Percentiles rank a stretch among this genome's conserved stretches.
Evolutionary conservation across 805 yeast genomes (phyloP).

Genomic region (Starmera quercuum): DNA sequence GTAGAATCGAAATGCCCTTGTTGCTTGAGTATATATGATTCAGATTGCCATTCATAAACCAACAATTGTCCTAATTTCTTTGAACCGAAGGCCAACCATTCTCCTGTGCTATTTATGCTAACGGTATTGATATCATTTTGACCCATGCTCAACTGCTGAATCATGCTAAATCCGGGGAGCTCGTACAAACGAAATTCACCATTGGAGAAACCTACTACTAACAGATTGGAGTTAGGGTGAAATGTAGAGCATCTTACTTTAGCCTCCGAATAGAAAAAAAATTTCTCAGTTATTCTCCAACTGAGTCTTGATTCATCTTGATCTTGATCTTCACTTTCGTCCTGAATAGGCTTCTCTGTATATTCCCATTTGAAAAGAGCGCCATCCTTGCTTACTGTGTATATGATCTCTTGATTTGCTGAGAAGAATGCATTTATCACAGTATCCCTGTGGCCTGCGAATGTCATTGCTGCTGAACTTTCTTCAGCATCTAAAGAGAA

Average conservation of each 20-base stretch:
- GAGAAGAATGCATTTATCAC: constrained; percentile 85
- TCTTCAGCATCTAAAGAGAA: constrained; percentile 69
- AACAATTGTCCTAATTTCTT: constrained; percentile 83
- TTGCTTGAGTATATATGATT: constrained; percentile 88
- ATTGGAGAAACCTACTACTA: constrained; percentile 82
- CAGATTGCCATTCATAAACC: constrained; percentile 99
- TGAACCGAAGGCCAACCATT: constrained; percentile 96
- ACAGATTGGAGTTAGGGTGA: constrained; percentile 60
- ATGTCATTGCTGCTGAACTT: constrained; percentile 71
- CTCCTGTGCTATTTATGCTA: constrained; percentile 74
- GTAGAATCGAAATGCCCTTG: constrained; percentile 95
- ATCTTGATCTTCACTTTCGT: constrained; percentile 35
- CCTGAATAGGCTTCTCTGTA: constrained; percentile 45
- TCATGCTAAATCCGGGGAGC: constrained; percentile 65
- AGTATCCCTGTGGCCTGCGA: constrained; percentile 89
- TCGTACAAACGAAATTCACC: constrained; percentile 93
- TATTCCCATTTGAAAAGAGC: constrained; percentile 92
- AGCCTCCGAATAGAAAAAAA: constrained; percentile 63
- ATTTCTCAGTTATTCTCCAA: constrained; percentile 80
- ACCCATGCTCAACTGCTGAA: constrained; percentile 89
- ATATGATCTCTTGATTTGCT: constrained; percentile 80
- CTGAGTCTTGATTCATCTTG: constrained; percentile 38
- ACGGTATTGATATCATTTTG: constrained; percentile 84
- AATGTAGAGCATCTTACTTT: constrained; percentile 77
- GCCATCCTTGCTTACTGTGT: constrained; percentile 91